Percentiles rank a stretch among this genome's conserved stretches.
Evolutionary conservation across 768 basidiomycete species (phyloP).

Genomic region (Phylloporus sp.): DNA sequence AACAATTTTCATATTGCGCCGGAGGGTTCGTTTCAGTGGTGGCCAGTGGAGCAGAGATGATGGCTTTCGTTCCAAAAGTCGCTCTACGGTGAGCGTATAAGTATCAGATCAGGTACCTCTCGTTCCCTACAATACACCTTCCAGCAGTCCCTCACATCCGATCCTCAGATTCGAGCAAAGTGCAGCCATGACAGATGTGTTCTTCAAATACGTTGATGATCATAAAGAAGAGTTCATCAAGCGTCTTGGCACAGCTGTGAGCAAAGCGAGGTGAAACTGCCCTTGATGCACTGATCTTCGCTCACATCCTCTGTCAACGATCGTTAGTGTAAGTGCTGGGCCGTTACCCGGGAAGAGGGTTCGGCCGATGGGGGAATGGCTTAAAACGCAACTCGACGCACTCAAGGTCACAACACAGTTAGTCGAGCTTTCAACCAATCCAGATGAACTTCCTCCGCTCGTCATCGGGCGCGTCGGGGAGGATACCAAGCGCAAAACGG

Average conservation of each 20-base stretch:
- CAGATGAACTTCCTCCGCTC: neutral
- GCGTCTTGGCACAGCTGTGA: neutral
- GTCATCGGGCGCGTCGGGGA: neutral
- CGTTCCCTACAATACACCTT: too few species aligned
- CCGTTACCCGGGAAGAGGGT: neutral
- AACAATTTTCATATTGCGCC: too few species aligned
- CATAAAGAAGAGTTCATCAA: neutral
- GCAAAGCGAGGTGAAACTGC: neutral
- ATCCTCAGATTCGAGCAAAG: too few species aligned
- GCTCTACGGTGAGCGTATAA: too few species aligned
- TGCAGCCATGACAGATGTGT: neutral
- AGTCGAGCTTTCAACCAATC: neutral
- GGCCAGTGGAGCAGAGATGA: too few species aligned
- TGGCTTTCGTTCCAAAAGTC: too few species aligned
- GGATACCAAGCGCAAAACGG: neutral
- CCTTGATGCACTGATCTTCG: neutral
- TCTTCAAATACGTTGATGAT: neutral
- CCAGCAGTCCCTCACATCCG: too few species aligned
- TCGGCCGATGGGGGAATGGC: neutral
- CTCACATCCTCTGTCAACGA: neutral
- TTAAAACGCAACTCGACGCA: neutral
- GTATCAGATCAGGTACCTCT: too few species aligned
- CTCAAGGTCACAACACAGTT: neutral
- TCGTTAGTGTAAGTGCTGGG: neutral
- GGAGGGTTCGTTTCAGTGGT: too few species aligned